These are phyloP conservation scores for Cystofilobasidium ferigula DNA, from an alignment of 768 basidiomycete species.

Conservation along the genomic window DNA sequence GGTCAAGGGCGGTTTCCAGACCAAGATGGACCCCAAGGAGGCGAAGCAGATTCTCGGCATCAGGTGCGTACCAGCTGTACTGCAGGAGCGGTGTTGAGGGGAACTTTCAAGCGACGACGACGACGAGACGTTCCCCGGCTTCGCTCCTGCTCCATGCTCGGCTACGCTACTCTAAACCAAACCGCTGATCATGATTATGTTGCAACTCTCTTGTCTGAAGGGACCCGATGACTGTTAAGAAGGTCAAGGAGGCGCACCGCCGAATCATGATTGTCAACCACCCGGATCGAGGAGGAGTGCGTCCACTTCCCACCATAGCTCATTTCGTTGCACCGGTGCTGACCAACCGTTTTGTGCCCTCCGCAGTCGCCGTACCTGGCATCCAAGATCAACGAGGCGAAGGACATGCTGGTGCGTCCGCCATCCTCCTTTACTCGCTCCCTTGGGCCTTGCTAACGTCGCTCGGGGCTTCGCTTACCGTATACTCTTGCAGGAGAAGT, in stretches of 20 bases:
- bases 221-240: constrained; percentile 64
- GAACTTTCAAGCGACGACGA: too few species aligned
- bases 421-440: background rate
- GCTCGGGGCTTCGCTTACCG: too few species aligned
- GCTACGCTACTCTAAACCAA: too few species aligned
- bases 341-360: background rate
- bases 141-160: too few species aligned
- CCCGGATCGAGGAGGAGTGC: constrained; percentile 78
- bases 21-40: constrained; percentile 92
- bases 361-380: constrained; percentile 76
- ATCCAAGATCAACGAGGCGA: constrained; percentile 98
- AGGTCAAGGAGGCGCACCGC: constrained; percentile 88
- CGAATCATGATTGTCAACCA: constrained; percentile 97
- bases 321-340: background rate
- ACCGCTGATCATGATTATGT: background rate
- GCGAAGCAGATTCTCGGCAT: constrained; percentile 83
- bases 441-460: background rate
- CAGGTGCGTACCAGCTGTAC: constrained; percentile 51
- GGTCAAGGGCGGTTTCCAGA: constrained; percentile 84
- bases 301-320: background rate
- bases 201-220: constrained; percentile 41
- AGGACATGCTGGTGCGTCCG: constrained; percentile 56
- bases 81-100: too few species aligned
- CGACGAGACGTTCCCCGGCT: too few species aligned
- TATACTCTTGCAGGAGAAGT: constrained; percentile 10